Percentiles rank a stretch among this genome's conserved stretches.
Conservation (phyloP, 306 rosid species). For the Hippophae rhamnoides region DNA sequence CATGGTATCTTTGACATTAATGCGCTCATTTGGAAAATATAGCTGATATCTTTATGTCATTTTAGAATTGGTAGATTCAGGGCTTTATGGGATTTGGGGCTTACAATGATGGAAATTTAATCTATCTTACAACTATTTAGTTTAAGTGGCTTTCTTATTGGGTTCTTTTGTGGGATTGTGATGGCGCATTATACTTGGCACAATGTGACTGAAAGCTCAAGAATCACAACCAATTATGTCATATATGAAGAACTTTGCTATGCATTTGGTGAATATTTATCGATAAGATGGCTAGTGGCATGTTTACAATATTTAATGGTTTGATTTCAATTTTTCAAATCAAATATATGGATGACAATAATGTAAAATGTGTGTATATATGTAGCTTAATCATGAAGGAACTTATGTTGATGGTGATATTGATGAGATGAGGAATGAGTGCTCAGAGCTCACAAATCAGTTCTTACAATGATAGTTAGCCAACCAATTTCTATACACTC, state of each 20-base stretch:
- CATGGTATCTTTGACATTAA: no score
- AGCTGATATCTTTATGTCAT: neutral
- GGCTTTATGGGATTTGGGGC: neutral
- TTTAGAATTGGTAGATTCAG: neutral
- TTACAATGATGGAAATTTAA: slow-evolving; percentile 2
- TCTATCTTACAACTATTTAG: slow-evolving; percentile 27
- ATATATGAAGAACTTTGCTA: slow-evolving; percentile 3
- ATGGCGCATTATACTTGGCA: slow-evolving; percentile 57
- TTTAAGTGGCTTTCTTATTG: slow-evolving; percentile 47
- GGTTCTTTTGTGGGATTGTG: slow-evolving; percentile 56
- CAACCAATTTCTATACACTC: no score
- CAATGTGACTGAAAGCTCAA: slow-evolving; percentile 12
- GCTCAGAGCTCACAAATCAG: no score
- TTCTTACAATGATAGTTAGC: no score
- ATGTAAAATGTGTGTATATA: no score
- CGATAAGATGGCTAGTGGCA: no score
- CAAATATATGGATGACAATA: no score
- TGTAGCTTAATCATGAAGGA: no score
- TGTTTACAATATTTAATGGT: no score
- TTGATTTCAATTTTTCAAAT: no score
- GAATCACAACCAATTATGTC: slow-evolving; percentile 39
- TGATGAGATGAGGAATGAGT: no score
- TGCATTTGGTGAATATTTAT: neutral
- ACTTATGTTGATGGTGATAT: no score
- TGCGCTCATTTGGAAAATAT: neutral